Conservation (phyloP, 768 basidiomycete genomes). For the Paxillus involutus region DNA sequence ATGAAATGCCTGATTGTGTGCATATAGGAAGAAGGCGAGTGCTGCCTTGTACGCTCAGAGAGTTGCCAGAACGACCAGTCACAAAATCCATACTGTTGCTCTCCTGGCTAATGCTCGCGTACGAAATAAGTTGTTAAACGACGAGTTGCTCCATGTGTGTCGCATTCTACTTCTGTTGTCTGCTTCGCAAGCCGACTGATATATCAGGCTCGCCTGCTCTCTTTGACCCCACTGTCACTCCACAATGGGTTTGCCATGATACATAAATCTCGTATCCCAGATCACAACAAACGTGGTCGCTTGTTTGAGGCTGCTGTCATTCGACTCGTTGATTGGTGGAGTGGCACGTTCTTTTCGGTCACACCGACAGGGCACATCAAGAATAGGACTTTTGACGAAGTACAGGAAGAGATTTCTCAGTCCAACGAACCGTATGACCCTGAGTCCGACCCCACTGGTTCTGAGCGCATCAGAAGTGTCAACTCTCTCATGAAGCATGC, state of each 20-base stretch:
- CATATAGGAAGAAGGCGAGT: slow-evolving; percentile 43
- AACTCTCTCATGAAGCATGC: slow-evolving; percentile 96
- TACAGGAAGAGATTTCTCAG: slow-evolving; percentile 42
- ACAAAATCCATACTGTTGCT: slow-evolving; percentile 88
- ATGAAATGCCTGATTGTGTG: slow-evolving; percentile 14
- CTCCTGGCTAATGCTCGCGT: slow-evolving; percentile 71
- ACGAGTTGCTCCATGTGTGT: slow-evolving; percentile 78
- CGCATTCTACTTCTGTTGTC: not conserved
- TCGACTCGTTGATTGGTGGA: slow-evolving; percentile 86
- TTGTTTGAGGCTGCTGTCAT: slow-evolving; percentile 83
- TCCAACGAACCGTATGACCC: slow-evolving; percentile 34
- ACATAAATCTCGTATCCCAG: slow-evolving; percentile 78
- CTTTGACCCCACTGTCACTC: slow-evolving; percentile 75
- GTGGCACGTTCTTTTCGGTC: slow-evolving; percentile 64
- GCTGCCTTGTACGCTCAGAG: slow-evolving; percentile 64
- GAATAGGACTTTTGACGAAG: slow-evolving; percentile 75
- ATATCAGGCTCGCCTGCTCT: slow-evolving; percentile 81
- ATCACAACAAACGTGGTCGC: slow-evolving; percentile 76
- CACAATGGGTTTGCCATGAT: slow-evolving; percentile 83
- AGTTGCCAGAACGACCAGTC: slow-evolving; percentile 70
- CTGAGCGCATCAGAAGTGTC: slow-evolving; percentile 68
- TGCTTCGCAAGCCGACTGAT: slow-evolving; percentile 7
- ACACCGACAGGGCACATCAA: slow-evolving; percentile 65
- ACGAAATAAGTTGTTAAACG: slow-evolving; percentile 85
- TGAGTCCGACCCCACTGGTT: slow-evolving; percentile 44